Base-by-base conservation (phyloP, 176 grass and related monocot genomes). In the Aegilops longissima region DNA sequence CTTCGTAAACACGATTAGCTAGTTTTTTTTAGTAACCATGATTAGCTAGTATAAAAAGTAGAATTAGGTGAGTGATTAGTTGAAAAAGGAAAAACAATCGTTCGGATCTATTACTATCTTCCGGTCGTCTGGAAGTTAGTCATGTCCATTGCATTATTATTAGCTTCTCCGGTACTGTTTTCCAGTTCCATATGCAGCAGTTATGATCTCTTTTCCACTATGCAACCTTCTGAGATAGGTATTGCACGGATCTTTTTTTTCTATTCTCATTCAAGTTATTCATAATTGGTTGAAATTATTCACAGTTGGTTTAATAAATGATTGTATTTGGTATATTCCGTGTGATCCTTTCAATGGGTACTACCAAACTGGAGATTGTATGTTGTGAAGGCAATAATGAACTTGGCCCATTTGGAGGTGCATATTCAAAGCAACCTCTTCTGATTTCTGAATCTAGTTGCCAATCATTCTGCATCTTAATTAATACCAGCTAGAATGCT, bases 401-500 rank as follows among this genome's bases (percentile, higher is more conserved):
- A 79, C 84, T 42, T 86, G 51, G 52, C 20, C 31, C n/a, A 51
- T 62, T 84, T 84, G 2, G 51, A 21, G 20, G 66, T 58, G 16
- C 76, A 80, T 67, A 74, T 85, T 89, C 82, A 74, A 80, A 40
- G 68, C 24, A 80, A 36, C 39, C 27, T 77, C 1, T 65, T 47
- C 12, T 56, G 66, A 80, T 89, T 63, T 72, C 36, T 69, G 8
- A 51, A 75, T 62, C 54, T 76, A 12, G 54, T 54, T 42, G 4
- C 8, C 35, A 72, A 86, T 56, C 12, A 73, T 83, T 44, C 73
- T 31, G 39, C 40, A 42, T 1, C 9, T n/a, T 81, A 68, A 67
- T 85, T 74, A 80, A 80, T 33, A 42, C 45, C 68, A 81, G 16
- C 61, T 76, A 75, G 76, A 76, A 8, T 68, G 20, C 79, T 76